Evolutionary conservation across 768 basidiomycete species (phyloP).

Genomic region (Hericium alpestre): DNA sequence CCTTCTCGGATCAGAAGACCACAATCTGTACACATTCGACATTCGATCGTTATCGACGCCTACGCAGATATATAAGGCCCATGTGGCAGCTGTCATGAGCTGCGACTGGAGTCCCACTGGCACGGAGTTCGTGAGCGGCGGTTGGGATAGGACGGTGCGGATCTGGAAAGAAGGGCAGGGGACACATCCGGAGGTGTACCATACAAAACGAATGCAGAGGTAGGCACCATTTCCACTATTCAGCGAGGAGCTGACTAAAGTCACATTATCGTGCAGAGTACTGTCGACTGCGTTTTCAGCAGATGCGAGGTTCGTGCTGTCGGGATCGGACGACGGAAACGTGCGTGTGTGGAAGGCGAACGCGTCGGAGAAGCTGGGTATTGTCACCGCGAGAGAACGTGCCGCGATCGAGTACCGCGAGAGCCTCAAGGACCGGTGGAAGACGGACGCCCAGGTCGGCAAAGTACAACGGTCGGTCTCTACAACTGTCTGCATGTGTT

Average conservation of each 20-base stretch:
- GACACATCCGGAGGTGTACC: conserved; percentile 79
- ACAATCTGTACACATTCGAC: conserved; percentile 97
- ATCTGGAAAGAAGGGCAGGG: conserved; percentile 88
- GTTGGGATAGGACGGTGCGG: conserved; percentile 90
- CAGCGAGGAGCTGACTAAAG: background rate
- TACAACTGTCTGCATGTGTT: background rate
- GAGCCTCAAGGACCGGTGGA: conserved; percentile 82
- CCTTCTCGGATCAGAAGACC: conserved; percentile 95
- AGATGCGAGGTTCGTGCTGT: conserved; percentile 83
- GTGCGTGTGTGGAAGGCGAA: conserved; percentile 93
- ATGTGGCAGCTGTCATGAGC: conserved; percentile 92
- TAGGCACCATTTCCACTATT: conserved; percentile 17
- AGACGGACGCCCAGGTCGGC: conserved; percentile 69
- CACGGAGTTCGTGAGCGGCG: conserved; percentile 88
- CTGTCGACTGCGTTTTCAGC: conserved; percentile 81
- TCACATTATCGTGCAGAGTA: conserved; percentile 39
- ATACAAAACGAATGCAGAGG: conserved; percentile 99
- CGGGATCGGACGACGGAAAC: conserved; percentile 92
- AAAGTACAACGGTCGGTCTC: conserved; percentile 63
- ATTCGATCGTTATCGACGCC: conserved; percentile 75
- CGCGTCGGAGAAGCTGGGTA: conserved; percentile 84
- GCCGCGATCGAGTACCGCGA: conserved; percentile 90
- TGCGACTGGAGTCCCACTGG: conserved; percentile 98
- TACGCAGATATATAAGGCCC: conserved; percentile 91
- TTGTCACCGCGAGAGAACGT: conserved; percentile 82